Base-by-base conservation (phyloP, 176 grass and related monocot genomes). In the Triticum turgidum region DNA sequence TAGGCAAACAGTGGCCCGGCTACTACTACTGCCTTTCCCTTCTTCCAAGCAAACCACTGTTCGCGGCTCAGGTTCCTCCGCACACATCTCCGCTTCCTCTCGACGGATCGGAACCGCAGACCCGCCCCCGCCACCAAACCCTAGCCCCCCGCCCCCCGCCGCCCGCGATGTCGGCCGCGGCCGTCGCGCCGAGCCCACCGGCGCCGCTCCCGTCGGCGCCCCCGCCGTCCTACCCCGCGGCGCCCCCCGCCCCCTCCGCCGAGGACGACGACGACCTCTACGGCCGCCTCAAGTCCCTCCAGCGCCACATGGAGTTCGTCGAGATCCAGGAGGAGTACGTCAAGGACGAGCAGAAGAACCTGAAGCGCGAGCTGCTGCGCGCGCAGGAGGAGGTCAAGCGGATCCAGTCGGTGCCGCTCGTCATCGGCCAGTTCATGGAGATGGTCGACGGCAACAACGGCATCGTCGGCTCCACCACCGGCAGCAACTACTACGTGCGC, bases 381-480 rank as follows among this genome's bases (percentile, higher is more conserved):
- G 96, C 96, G 27, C 96, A 98, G 90, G 96, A 98, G 91, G 96
- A 98, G 86, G 96, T 98, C 17, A 98, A 98, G 86, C 85, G 96
- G 84, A 98, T 98, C 86, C 96, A 98, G 86, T 98, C 96, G 18
- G 96, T 98, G 13, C 93, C 96, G 4, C 93, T 98, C 56, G 96
- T 98, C 70, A 98, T 98, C 67, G 96, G 96, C 78, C 96, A 98
- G 91, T 98, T 98, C 79, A 98, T 98, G 96, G 96, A 98, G 90
- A 98, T 98, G 96, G 96, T 98, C 69, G 96, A 98, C 88, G 92
- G 92, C 69, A 98, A 98, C 82, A 95, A 98, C 65, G 96, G 96
- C 34, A 98, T 98, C 85, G 96, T 98, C 1, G 96, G 96, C 39
- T 98, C 96, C 42, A 98, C 96, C 72, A 98, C 96, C 9, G 96